These are phyloP conservation scores for Xylariaceae sp. DNA, from an alignment of 2,329 filamentous ascomycete genomes.

Conservation along the genomic window DNA sequence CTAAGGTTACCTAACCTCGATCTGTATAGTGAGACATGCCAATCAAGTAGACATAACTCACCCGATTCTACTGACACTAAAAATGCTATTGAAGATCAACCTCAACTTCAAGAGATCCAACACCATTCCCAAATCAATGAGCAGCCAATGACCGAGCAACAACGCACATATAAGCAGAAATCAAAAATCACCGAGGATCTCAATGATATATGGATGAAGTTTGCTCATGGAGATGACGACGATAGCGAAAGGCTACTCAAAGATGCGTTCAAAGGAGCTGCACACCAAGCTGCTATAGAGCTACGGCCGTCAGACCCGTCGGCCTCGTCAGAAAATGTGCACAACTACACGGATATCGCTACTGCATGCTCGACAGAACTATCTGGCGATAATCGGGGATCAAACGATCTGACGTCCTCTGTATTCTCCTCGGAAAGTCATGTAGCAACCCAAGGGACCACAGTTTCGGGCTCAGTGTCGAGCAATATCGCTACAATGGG, in stretches of 20 bases:
- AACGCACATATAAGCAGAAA: conserved; percentile 1
- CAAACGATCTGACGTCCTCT: conserved; percentile 1
- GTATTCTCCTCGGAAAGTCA: conserved; percentile 25
- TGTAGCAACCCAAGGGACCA: conserved; percentile 30
- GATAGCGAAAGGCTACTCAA: conserved; percentile 33
- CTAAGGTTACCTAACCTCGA: conserved; percentile 28
- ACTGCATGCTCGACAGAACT: conserved; percentile 21
- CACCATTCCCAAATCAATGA: not conserved
- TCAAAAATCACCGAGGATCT: conserved; percentile 10
- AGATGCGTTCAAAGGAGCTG: conserved; percentile 35
- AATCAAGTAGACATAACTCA: not conserved
- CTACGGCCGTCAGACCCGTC: conserved; percentile 33
- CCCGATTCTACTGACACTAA: not conserved
- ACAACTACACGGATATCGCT: conserved; percentile 16
- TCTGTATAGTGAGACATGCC: conserved; percentile 27
- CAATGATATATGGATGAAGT: conserved; percentile 40
- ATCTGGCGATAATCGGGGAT: not conserved
- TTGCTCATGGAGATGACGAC: conserved; percentile 33
- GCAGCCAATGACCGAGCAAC: not conserved
- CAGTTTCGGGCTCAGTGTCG: conserved; percentile 18
- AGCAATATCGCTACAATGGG: conserved; percentile 31
- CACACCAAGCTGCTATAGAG: conserved; percentile 35
- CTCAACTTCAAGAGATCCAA: not conserved
- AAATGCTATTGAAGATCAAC: not conserved
- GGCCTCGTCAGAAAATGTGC: too few species aligned